Evolutionary conservation across 208 protist genomes (phyloP).

Genomic region (Trypanosoma mega): DNA sequence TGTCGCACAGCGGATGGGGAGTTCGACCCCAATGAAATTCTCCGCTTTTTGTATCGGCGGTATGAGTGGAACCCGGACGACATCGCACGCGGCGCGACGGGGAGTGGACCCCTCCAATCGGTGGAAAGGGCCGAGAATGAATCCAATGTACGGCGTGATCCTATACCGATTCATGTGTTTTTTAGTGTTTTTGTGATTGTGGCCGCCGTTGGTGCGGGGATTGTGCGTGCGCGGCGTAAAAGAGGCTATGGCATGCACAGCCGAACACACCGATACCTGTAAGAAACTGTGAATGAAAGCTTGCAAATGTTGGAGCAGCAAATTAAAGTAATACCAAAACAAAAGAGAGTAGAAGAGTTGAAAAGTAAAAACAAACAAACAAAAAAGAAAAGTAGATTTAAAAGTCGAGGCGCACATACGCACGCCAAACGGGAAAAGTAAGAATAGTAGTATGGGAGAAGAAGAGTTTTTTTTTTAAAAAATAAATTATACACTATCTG

Average conservation of each 20-base stretch:
- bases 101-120: neutral
- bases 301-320: too few species aligned
- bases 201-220: slow-evolving; percentile 13
- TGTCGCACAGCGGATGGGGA: slow-evolving; percentile 27
- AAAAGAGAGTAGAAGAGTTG: slow-evolving; percentile 18
- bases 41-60: slow-evolving; percentile 11
- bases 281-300: too few species aligned
- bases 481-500: slow-evolving; percentile 9
- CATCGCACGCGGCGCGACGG: neutral
- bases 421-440: neutral
- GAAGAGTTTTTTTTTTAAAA: slow-evolving; percentile 11
- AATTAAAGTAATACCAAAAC: too few species aligned
- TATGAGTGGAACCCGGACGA: slow-evolving; percentile 42
- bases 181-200: slow-evolving; percentile 31
- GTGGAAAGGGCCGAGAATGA: neutral
- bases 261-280: slow-evolving; percentile 16
- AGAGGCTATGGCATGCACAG: too few species aligned
- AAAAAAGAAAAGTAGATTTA: slow-evolving; percentile 1
- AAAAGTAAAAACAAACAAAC: slow-evolving; percentile 14
- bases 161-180: slow-evolving; percentile 25
- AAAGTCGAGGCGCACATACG: too few species aligned
- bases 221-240: slow-evolving; percentile 28
- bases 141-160: slow-evolving; percentile 6
- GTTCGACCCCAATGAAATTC: slow-evolving; percentile 6
- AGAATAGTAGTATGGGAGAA: neutral